A percentile compares a stretch with the other conserved stretches of the same genome.
phyloP scores from a whole-genome alignment of 2,329 filamentous ascomycete species.

The Pseudocercospora vitis region DNA sequence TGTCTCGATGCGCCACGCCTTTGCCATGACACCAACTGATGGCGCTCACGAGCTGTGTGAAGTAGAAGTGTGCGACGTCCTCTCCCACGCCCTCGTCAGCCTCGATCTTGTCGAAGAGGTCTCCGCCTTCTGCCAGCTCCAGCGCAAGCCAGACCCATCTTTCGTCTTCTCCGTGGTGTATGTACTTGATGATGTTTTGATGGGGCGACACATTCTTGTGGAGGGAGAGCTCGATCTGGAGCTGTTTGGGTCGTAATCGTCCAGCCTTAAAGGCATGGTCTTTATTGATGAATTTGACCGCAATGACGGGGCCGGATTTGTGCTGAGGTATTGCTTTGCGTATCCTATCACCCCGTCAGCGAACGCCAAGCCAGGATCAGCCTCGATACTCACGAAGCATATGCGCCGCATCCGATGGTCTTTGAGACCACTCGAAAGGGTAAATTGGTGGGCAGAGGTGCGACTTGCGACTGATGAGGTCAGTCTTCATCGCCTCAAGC shows the following conservation, averaged over 20 bases:
- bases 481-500: slow-evolving; percentile 9
- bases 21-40: slow-evolving; percentile 95
- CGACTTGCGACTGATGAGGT: slow-evolving; percentile 71
- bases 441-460: slow-evolving; percentile 78
- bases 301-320: slow-evolving; percentile 73
- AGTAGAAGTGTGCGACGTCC: slow-evolving; percentile 95
- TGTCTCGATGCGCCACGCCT: slow-evolving; percentile 80
- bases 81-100: slow-evolving; percentile 92
- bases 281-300: slow-evolving; percentile 98
- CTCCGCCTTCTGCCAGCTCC: slow-evolving; percentile 92
- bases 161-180: slow-evolving; percentile 79
- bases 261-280: slow-evolving; percentile 87
- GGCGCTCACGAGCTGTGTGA: slow-evolving; percentile 83
- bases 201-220: slow-evolving; percentile 82
- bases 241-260: slow-evolving; percentile 82
- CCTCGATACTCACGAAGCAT: slow-evolving; percentile 73
- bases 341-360: slow-evolving; percentile 59
- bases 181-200: slow-evolving; percentile 90
- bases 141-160: slow-evolving; percentile 97
- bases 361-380: neutral
- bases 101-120: slow-evolving; percentile 99
- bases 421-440: slow-evolving; percentile 95
- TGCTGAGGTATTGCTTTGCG: slow-evolving; percentile 85
- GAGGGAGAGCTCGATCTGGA: slow-evolving; percentile 86
- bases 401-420: slow-evolving; percentile 93